phyloP scores from a whole-genome alignment of 2,329 filamentous ascomycete genomes.

The Dendryphion nanum region DNA sequence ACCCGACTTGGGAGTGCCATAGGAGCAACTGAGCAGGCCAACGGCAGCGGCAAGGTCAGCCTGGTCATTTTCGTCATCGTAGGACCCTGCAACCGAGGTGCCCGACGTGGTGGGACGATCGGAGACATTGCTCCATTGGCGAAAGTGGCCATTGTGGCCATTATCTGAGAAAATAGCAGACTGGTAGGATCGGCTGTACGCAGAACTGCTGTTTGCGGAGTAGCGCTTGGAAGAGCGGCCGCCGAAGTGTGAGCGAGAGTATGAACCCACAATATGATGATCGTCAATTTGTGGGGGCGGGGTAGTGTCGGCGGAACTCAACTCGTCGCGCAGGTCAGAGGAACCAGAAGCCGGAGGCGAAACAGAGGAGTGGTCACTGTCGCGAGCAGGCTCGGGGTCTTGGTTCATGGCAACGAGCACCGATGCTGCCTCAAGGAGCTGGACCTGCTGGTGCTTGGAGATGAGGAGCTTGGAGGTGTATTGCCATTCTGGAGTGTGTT shows the following conservation, averaged over 20 bases:
- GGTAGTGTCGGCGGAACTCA: slow-evolving; percentile 88
- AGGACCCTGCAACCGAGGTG: slow-evolving; percentile 60
- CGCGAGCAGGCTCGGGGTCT: slow-evolving; percentile 60
- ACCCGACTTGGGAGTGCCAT: slow-evolving; percentile 72
- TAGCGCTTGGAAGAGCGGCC: slow-evolving; percentile 43
- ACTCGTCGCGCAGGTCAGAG: slow-evolving; percentile 70
- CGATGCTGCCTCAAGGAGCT: slow-evolving; percentile 94
- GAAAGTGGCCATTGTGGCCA: slow-evolving; percentile 59
- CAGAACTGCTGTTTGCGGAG: slow-evolving; percentile 49
- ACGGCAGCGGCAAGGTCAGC: slow-evolving; percentile 86
- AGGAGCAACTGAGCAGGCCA: slow-evolving; percentile 86
- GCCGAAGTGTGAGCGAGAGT: slow-evolving; percentile 33
- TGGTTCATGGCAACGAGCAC: slow-evolving; percentile 88
- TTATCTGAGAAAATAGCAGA: slow-evolving; percentile 62
- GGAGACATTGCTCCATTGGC: slow-evolving; percentile 66
- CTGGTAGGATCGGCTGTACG: slow-evolving; percentile 75
- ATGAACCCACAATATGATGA: slow-evolving; percentile 56
- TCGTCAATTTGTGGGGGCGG: slow-evolving; percentile 77
- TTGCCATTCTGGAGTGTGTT: slow-evolving; percentile 98
- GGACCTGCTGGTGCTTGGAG: slow-evolving; percentile 98
- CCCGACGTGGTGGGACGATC: slow-evolving; percentile 76
- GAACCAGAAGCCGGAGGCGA: slow-evolving; percentile 80
- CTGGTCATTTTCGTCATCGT: slow-evolving; percentile 68
- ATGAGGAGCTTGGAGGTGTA: slow-evolving; percentile 96
- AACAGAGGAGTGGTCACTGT: slow-evolving; percentile 75